These are phyloP conservation scores for Pseudopithomyces chartarum DNA, from an alignment of 2,329 filamentous ascomycete species.

Conservation along the genomic window DNA sequence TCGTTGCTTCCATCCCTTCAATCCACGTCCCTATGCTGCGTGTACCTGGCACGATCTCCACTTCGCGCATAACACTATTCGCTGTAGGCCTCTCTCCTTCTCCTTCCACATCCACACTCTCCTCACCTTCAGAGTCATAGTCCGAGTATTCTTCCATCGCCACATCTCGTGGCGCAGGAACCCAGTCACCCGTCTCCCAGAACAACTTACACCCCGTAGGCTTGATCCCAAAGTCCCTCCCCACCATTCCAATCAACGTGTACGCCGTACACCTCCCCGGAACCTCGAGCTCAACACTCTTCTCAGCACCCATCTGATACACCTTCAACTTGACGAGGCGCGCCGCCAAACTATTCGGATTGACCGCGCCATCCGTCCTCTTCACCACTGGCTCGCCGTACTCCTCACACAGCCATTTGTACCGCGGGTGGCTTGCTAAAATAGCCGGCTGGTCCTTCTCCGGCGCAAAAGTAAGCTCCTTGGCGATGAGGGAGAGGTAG, in stretches of 20 bases:
- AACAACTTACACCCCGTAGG: conserved; percentile 71
- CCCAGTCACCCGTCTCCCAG: conserved; percentile 92
- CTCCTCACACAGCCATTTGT: conserved; percentile 71
- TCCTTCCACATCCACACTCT: conserved; percentile 43
- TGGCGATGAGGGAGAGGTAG: conserved; percentile 83
- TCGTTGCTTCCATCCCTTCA: conserved; percentile 70
- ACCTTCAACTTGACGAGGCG: conserved; percentile 70
- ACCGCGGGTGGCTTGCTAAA: conserved; percentile 70
- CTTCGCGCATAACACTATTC: conserved; percentile 76
- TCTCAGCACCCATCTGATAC: conserved; percentile 29
- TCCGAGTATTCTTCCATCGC: conserved; percentile 61
- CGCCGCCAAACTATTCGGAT: conserved; percentile 82
- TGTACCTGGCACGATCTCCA: conserved; percentile 79
- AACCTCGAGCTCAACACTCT: conserved; percentile 54
- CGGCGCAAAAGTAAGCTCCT: conserved; percentile 69
- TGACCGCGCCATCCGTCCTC: conserved; percentile 54
- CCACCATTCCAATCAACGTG: conserved; percentile 77
- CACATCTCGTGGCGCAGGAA: conserved; percentile 69
- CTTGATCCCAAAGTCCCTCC: conserved; percentile 67
- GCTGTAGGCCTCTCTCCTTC: conserved; percentile 71
- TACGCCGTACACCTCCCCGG: conserved; percentile 83
- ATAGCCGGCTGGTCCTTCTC: conserved; percentile 61
- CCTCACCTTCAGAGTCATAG: conserved; percentile 50
- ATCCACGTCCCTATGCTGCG: conserved; percentile 83
- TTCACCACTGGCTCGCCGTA: conserved; percentile 74